phyloP scores from a whole-genome alignment of 768 basidiomycete species.

The Naematelia encephala region DNA sequence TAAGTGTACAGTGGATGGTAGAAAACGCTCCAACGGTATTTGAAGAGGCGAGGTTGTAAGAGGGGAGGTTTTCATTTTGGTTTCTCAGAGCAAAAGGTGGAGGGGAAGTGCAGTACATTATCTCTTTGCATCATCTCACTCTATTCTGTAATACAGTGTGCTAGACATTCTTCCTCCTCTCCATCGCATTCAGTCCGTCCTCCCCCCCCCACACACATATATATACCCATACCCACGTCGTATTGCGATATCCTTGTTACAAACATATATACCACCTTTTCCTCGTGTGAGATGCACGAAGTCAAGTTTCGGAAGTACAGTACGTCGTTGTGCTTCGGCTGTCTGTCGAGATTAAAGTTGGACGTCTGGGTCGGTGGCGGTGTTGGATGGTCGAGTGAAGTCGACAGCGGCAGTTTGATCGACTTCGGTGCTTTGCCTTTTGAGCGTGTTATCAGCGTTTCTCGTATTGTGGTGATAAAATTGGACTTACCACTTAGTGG shows the following conservation, averaged over 20 bases:
- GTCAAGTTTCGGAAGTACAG: too few relatives aligned
- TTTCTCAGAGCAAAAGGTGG: not conserved
- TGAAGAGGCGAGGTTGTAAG: conserved; percentile 18
- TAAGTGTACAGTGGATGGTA: conserved; percentile 89
- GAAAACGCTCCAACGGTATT: conserved; percentile 60
- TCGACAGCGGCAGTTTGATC: too few relatives aligned
- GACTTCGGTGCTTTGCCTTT: too few relatives aligned
- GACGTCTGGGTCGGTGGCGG: not conserved
- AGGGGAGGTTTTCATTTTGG: not conserved
- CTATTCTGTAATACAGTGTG: not conserved
- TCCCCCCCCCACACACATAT: too few relatives aligned
- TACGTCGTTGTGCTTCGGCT: too few relatives aligned
- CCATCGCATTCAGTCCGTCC: too few relatives aligned
- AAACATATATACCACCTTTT: not conserved
- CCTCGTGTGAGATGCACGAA: not conserved
- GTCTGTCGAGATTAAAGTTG: conserved; percentile 8
- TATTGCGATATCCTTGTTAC: not conserved
- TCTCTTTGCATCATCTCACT: not conserved
- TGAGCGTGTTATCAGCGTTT: too few relatives aligned
- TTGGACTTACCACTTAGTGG: too few relatives aligned
- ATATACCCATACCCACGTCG: not conserved
- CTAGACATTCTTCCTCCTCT: not conserved
- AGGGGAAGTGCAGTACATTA: not conserved
- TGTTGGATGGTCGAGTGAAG: not conserved
- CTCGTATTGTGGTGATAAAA: too few relatives aligned